Evolutionary conservation across 176 grass and related monocot genomes (phyloP), one percentile per base, ranked within the genome.

Genomic region (Avena insularis): DNA sequence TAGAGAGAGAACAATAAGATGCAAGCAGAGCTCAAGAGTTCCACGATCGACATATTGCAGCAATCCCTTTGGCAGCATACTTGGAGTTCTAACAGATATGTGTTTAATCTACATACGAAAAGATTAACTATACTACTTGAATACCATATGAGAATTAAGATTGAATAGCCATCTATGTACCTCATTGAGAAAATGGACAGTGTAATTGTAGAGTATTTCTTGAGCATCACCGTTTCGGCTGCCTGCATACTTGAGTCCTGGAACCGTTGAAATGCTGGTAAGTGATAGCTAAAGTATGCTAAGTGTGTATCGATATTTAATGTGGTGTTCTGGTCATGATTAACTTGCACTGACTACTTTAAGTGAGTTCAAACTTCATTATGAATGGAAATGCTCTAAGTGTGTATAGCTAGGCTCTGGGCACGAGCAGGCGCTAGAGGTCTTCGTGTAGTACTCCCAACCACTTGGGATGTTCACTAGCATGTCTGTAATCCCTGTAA

Each of bases 171-270:
- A 71, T 56, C 51, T 25, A 35, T 21, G 64, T 85, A 89, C 96
- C 93, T 98, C 93, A 55, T 95, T 95, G 53, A 98, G 92, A 91
- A 98, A 98, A 90, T 98, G 79, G 63, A 91, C 64, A 10, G 84
- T 87, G 20, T 98, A 95, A 80, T 79, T 89, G 14, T 98, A 94
- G 73, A 98, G 91, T 73, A 98, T 79, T 78, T 98, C 92, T 76
- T 92, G 96, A 50, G 86, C 93, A 88, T 98, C 96, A 67, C 90
- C 92, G 69, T 87, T 98, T 98, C 89, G 92, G 78, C 91, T 98
- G 71, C 96, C 96, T 85, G 96, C 96, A 91, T 98, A 94, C 87
- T 88, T 95, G 68, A 98, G 86, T 77, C 96, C 96, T 98, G 85
- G 60, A 89, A 83, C 51, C 51, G 79, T 62, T 70, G 27, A 84